Conservation (phyloP, 441 rosid species). For the Biscutella laevigata region DNA sequence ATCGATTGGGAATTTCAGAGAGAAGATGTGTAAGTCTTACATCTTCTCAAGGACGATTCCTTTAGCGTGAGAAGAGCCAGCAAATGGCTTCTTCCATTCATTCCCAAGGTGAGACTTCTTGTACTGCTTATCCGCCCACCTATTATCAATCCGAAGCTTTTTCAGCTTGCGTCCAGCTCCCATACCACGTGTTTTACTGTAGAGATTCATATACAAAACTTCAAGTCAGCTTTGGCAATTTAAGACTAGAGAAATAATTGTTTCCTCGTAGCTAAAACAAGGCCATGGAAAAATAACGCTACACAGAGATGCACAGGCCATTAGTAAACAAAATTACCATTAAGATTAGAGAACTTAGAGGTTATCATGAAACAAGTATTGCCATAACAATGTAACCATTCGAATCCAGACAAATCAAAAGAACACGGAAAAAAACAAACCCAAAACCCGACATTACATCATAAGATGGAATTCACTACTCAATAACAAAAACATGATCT, state of each 20-base stretch:
- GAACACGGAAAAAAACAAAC: not conserved
- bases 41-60: constrained; percentile 51
- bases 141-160: constrained; percentile 34
- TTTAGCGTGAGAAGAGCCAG: constrained; percentile 51
- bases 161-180: constrained; percentile 52
- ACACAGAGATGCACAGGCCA: not conserved
- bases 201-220: not conserved
- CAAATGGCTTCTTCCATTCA: constrained; percentile 54
- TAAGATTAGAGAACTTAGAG: not conserved
- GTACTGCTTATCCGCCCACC: constrained; percentile 44
- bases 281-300: not conserved
- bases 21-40: too few relatives aligned
- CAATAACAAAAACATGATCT: too few relatives aligned
- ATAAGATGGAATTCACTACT: not conserved
- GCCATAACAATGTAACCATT: not conserved
- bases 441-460: not conserved
- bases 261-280: not conserved
- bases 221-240: not conserved
- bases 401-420: not conserved
- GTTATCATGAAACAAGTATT: not conserved
- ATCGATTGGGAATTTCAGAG: too few relatives aligned
- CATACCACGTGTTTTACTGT: constrained; percentile 53
- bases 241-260: not conserved
- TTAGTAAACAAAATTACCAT: not conserved
- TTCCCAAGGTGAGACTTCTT: constrained; percentile 42